Conservation (phyloP, 164 flowering plant species). For the Umbilicus rupestris region DNA sequence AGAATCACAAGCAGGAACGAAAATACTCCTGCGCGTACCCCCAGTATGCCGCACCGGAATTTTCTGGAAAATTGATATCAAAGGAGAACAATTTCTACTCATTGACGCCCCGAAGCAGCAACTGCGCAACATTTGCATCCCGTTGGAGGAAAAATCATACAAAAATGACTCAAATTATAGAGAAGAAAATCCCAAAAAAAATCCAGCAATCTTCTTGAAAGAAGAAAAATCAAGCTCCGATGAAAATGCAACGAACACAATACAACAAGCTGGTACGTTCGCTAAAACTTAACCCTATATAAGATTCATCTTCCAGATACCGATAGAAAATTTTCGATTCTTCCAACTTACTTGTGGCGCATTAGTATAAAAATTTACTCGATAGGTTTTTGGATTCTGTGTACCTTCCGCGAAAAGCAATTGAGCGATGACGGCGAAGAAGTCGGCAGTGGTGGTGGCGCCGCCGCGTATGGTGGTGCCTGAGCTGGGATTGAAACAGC, state of each 20-base stretch:
- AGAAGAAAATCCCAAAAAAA: too few species aligned
- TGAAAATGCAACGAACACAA: too few species aligned
- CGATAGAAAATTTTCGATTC: too few species aligned
- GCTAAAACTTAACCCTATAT: too few species aligned
- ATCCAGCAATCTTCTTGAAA: too few species aligned
- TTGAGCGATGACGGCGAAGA: not conserved
- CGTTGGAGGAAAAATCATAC: not conserved
- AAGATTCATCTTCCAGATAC: too few species aligned
- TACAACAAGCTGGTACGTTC: too few species aligned
- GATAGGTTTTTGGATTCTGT: too few species aligned
- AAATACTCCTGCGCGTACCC: not conserved
- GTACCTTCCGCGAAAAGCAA: too few species aligned
- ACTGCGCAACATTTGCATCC: constrained; percentile 7
- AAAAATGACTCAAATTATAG: not conserved
- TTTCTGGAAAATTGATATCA: constrained; percentile 16
- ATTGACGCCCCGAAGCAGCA: constrained; percentile 1
- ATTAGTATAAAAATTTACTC: too few species aligned
- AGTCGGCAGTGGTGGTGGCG: not conserved
- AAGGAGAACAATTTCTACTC: constrained; percentile 13
- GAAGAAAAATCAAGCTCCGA: too few species aligned
- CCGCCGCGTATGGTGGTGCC: not conserved
- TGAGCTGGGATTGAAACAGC: not conserved
- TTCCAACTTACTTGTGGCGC: too few species aligned
- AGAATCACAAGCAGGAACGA: not conserved
- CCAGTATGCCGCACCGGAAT: constrained; percentile 10